Evolutionary conservation across 257 asterid species (phyloP), one percentile per base, ranked within the genome.

Genomic region (Petunia axillaris): DNA sequence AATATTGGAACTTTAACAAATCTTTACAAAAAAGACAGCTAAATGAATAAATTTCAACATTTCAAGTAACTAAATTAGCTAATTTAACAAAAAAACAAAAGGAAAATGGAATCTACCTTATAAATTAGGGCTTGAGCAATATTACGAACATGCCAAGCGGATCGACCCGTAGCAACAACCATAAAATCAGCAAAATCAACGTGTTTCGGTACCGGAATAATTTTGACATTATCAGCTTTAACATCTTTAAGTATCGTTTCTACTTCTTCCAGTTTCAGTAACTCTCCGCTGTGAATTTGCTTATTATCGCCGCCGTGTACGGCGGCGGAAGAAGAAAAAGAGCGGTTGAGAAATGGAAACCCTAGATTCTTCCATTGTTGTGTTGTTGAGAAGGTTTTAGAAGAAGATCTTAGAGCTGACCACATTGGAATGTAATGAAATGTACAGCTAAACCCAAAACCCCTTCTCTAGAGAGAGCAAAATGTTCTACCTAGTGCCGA

Each of bases 81-180:
- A 35, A 7, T 38, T 8, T 14, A n/a, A 2, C 43, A 8, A 16
- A 40, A 40, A 46, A 58, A 25, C 38, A 65, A 14, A 38, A 57
- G 59, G 75, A 63, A 48, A 74, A 75, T 62, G 55, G 50, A 76
- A 87, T 94, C 82, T 87, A 84, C 98, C 94, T 92, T 82, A 89
- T 91, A 90, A 64, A 95, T 67, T 76, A 93, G 93, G 76, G 99
- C 98, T 86, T 93, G 99, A 84, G 96, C 91, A 81, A 95, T 95
- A 43, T 95, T 95, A 44, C 98, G 94, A 14, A 93, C 99, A 82
- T 95, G 99, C 99, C 99, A 95, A 53, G 95, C 90, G 9, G 99
- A 95, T 53, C 97, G 90, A 48, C 97, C 98, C 1, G 99, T 91
- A 87, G 98, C 98, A 79, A 95, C 77, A 64, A 95, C 95, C 93